These are phyloP conservation scores for Hymenoscyphus infarciens DNA, from an alignment of 2,329 filamentous ascomycete genomes.

Conservation along the genomic window DNA sequence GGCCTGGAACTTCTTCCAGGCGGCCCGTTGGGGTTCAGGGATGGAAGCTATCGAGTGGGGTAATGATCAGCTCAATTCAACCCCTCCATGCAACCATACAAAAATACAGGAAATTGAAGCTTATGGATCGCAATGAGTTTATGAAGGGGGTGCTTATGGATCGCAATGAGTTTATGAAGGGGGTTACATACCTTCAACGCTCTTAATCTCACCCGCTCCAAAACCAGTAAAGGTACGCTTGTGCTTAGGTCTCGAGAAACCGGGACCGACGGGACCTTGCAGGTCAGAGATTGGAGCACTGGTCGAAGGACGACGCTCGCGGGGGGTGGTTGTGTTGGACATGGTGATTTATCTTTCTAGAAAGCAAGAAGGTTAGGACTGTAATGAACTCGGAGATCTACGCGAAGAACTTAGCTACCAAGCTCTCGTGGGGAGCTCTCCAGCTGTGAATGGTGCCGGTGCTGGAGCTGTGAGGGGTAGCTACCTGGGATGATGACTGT, in stretches of 20 bases:
- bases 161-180: not conserved
- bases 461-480: not conserved
- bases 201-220: slow-evolving; percentile 86
- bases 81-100: not conserved
- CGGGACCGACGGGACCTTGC: slow-evolving; percentile 80
- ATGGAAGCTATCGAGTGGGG: slow-evolving; percentile 57
- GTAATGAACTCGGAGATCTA: not conserved
- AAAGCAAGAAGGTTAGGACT: not conserved
- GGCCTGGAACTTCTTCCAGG: slow-evolving; percentile 64
- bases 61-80: slow-evolving; percentile 8
- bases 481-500: not conserved
- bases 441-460: not conserved
- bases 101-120: not conserved
- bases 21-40: slow-evolving; percentile 80
- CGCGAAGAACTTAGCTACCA: not conserved
- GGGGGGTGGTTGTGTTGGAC: slow-evolving; percentile 36
- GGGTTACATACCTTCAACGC: slow-evolving; percentile 68
- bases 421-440: not conserved
- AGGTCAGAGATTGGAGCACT: slow-evolving; percentile 84
- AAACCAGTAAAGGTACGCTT: slow-evolving; percentile 96
- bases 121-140: not conserved
- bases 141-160: not conserved
- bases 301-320: slow-evolving; percentile 78
- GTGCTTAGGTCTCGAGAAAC: slow-evolving; percentile 87
- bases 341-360: slow-evolving; percentile 14